Evolutionary conservation across 208 protist genomes (phyloP).

Genomic region (Trypanosoma melophagium): DNA sequence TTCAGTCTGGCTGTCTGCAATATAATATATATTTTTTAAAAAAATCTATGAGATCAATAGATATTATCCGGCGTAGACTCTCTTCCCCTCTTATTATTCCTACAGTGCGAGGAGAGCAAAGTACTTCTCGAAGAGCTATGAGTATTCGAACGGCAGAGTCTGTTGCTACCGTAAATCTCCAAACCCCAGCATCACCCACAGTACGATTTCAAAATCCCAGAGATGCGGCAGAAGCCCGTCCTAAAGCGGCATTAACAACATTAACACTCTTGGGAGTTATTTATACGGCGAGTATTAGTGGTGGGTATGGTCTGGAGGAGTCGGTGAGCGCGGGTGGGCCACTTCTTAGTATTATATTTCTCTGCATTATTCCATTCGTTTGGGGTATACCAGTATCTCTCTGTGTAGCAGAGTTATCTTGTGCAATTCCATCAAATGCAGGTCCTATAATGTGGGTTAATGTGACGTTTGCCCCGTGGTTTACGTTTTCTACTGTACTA

Average conservation of each 20-base stretch:
- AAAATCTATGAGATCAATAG: no score
- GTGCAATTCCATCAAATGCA: constrained; percentile 86
- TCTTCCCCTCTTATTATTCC: no score
- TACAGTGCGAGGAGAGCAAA: neutral
- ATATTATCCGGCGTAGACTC: neutral
- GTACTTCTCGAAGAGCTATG: neutral
- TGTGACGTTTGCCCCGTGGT: constrained; percentile 78
- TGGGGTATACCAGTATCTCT: constrained; percentile 88
- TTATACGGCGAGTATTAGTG: constrained; percentile 87
- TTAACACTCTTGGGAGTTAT: constrained; percentile 89
- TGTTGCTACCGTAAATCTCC: neutral
- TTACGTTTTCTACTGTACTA: constrained; percentile 81
- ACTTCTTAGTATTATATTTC: constrained; percentile 81
- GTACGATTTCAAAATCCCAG: constrained; percentile 76
- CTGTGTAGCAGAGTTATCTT: constrained; percentile 87
- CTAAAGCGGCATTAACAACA: constrained; percentile 78
- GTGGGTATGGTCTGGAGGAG: constrained; percentile 86
- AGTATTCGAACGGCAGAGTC: neutral
- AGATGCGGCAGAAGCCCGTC: constrained; percentile 31
- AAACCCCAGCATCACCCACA: constrained; percentile 34
- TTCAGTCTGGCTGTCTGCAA: no score
- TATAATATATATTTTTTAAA: no score
- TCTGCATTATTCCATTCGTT: constrained; percentile 82
- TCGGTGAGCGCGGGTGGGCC: constrained; percentile 86
- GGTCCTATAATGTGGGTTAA: constrained; percentile 92